phyloP scores from a whole-genome alignment of 176 grass and related monocot species.

The Guadua angustifolia region DNA sequence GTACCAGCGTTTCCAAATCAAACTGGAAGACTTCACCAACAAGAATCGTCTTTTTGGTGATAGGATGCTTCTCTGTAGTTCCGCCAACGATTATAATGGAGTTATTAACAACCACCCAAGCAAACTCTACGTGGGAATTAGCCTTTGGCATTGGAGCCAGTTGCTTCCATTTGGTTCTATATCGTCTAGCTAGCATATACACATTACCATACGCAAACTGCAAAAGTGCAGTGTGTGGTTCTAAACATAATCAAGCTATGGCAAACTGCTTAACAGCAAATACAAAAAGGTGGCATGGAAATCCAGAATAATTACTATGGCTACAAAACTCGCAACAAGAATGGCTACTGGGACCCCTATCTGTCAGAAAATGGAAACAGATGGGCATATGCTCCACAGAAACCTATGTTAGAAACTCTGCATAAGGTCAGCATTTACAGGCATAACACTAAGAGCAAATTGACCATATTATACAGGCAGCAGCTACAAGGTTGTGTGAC shows the following conservation, averaged over 20 bases:
- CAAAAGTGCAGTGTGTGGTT: slow-evolving; percentile 5
- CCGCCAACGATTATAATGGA: slow-evolving; percentile 81
- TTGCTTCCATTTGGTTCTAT: slow-evolving; percentile 62
- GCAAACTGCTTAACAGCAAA: background rate
- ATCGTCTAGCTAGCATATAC: slow-evolving; percentile 80
- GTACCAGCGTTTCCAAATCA: no score
- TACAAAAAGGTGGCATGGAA: background rate
- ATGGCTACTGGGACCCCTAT: no score
- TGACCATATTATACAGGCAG: background rate
- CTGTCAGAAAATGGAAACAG: no score
- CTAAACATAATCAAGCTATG: background rate
- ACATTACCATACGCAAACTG: slow-evolving; percentile 84
- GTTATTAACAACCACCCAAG: slow-evolving; percentile 76
- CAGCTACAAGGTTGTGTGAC: background rate
- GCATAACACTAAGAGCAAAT: no score
- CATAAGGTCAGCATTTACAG: no score
- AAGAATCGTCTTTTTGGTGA: no score
- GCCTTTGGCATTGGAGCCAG: slow-evolving; percentile 80
- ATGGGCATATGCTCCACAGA: no score
- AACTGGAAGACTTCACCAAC: no score
- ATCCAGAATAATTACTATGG: background rate
- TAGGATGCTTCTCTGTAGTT: slow-evolving; percentile 83
- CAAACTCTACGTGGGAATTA: slow-evolving; percentile 87
- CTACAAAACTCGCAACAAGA: no score
- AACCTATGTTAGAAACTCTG: no score